These are phyloP conservation scores for Pleurozium schreberi DNA, from an alignment of 225 moss, liverwort and hornwort genomes.

Conservation along the genomic window DNA sequence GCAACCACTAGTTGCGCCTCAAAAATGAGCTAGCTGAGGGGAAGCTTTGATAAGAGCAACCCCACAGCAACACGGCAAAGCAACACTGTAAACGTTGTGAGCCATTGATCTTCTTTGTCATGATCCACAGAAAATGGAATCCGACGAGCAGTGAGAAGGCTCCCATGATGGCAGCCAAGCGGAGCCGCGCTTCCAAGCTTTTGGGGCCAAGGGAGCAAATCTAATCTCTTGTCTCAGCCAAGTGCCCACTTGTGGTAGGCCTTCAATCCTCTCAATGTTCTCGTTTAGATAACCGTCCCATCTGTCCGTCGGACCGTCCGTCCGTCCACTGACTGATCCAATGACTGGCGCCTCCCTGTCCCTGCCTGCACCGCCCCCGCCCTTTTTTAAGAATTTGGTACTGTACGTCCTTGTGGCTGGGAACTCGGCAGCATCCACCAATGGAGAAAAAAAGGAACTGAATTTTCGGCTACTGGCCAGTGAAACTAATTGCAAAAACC, in stretches of 20 bases:
- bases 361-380: too few relatives aligned
- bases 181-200: constrained; percentile 15
- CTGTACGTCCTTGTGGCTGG: background rate
- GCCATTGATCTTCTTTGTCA: too few relatives aligned
- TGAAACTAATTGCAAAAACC: background rate
- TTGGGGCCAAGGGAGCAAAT: background rate
- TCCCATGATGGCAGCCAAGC: background rate
- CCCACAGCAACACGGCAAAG: too few relatives aligned
- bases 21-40: too few relatives aligned
- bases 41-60: too few relatives aligned
- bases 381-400: too few relatives aligned
- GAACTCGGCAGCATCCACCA: background rate
- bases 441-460: background rate
- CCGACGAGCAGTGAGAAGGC: background rate
- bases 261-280: background rate
- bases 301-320: too few relatives aligned
- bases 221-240: background rate
- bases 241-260: background rate
- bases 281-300: background rate
- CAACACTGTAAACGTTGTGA: too few relatives aligned
- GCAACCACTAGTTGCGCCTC: too few relatives aligned
- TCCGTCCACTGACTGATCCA: too few relatives aligned
- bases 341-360: background rate
- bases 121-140: too few relatives aligned
- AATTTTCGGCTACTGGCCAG: too few relatives aligned